A percentile compares a stretch with the other conserved stretches of the same genome.
These are phyloP conservation scores for Marasmius tenuissimus DNA, from an alignment of 1,284 basidiomycete species.

Conservation along the genomic window DNA sequence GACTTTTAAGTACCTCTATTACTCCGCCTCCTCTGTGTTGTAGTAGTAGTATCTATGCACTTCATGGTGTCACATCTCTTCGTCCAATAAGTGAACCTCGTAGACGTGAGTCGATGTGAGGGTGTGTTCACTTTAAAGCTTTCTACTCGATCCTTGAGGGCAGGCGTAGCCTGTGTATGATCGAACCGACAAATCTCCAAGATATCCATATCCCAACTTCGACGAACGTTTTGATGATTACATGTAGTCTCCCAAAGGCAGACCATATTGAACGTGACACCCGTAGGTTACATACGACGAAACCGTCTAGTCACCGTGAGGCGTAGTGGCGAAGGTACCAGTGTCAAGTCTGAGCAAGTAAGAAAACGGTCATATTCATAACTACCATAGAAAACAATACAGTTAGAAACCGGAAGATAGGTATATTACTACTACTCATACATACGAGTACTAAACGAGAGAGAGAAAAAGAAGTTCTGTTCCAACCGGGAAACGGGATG, in stretches of 20 bases:
- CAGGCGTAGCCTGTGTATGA: too few relatives aligned
- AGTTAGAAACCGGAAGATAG: neutral
- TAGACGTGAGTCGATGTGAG: neutral
- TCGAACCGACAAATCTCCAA: too few relatives aligned
- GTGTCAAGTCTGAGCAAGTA: too few relatives aligned
- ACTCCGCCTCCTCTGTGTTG: neutral
- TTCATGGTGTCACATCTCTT: neutral
- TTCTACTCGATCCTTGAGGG: neutral
- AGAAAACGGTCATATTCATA: too few relatives aligned
- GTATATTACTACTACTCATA: neutral
- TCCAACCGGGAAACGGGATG: neutral
- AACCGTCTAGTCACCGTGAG: too few relatives aligned
- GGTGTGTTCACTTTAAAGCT: neutral
- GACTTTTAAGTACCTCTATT: neutral
- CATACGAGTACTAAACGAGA: neutral
- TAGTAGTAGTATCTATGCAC: slow-evolving; percentile 3
- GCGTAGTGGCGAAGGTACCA: too few relatives aligned
- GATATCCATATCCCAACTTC: too few relatives aligned
- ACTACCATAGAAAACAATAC: neutral
- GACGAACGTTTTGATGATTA: too few relatives aligned
- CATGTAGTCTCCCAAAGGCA: too few relatives aligned
- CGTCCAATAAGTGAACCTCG: neutral
- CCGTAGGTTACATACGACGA: too few relatives aligned
- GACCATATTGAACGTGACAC: too few relatives aligned
- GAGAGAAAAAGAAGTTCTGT: neutral